Conservation (phyloP, 2,329 filamentous ascomycete species). For the Pyrenochaeta sp. region DNA sequence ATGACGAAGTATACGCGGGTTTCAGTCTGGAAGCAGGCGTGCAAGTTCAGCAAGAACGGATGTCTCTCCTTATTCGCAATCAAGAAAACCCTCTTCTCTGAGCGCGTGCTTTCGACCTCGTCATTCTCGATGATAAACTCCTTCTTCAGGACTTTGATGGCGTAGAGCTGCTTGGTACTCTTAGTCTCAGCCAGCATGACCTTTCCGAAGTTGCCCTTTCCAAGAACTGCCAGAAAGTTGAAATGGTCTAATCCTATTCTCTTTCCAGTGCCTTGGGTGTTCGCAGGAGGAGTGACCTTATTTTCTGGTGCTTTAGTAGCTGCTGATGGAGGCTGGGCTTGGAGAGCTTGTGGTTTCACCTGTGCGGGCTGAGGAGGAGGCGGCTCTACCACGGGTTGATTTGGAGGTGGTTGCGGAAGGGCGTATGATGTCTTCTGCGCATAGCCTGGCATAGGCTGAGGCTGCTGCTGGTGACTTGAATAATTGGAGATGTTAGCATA, state of each 20-base stretch:
- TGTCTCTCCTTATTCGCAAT: slow-evolving; percentile 97
- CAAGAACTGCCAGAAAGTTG: slow-evolving; percentile 97
- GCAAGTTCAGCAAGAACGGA: slow-evolving; percentile 91
- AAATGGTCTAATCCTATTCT: slow-evolving; percentile 97
- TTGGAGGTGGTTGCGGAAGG: slow-evolving; percentile 53
- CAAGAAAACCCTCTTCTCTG: slow-evolving; percentile 96
- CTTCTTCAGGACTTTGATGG: slow-evolving; percentile 99
- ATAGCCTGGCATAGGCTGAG: slow-evolving; percentile 37
- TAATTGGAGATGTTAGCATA: slow-evolving; percentile 65
- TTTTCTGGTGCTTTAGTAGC: slow-evolving; percentile 44
- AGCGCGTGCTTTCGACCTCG: slow-evolving; percentile 96
- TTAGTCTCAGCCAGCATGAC: slow-evolving; percentile 99
- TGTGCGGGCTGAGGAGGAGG: slow-evolving; percentile 54
- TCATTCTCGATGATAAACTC: slow-evolving; percentile 99
- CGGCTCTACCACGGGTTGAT: slow-evolving; percentile 62
- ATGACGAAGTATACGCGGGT: slow-evolving; percentile 99
- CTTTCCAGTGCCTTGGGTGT: slow-evolving; percentile 72
- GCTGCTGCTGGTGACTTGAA: slow-evolving; percentile 40
- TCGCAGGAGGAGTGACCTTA: slow-evolving; percentile 74
- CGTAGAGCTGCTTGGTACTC: slow-evolving; percentile 87
- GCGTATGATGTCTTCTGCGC: slow-evolving; percentile 47
- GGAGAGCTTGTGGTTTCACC: slow-evolving; percentile 24
- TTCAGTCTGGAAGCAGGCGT: slow-evolving; percentile 99
- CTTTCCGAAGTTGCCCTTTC: slow-evolving; percentile 99
- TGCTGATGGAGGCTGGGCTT: slow-evolving; percentile 45